phyloP scores from a whole-genome alignment of 139 green algal species.

The Coelastrella sp. region DNA sequence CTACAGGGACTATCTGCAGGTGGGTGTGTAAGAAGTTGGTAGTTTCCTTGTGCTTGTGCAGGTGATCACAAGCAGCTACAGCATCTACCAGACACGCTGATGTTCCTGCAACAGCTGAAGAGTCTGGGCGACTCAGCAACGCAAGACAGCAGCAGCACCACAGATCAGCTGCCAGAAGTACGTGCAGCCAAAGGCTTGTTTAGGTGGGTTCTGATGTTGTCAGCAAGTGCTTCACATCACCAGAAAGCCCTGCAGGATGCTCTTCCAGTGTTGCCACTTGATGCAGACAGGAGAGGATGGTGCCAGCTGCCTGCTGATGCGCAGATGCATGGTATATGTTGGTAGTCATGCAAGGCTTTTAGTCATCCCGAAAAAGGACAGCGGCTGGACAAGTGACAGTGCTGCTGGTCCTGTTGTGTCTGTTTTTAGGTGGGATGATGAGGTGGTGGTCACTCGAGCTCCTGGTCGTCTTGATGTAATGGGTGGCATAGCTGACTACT shows the following conservation, averaged over 20 bases:
- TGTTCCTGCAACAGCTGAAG: constrained; percentile 63
- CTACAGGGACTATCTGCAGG: background rate
- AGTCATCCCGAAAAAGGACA: background rate
- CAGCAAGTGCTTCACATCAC: background rate
- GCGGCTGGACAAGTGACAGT: background rate
- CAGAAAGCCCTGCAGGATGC: background rate
- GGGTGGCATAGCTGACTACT: constrained; percentile 89
- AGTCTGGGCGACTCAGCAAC: constrained; percentile 43
- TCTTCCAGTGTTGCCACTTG: background rate
- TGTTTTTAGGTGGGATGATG: constrained; percentile 30
- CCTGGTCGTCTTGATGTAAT: constrained; percentile 88
- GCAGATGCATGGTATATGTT: background rate
- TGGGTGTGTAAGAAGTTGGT: background rate
- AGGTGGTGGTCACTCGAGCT: constrained; percentile 75
- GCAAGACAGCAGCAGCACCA: background rate
- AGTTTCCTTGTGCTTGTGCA: background rate
- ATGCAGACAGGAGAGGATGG: too few species aligned
- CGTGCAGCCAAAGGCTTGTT: constrained; percentile 72
- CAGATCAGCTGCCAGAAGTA: constrained; percentile 58
- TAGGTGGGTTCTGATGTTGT: constrained; percentile 20
- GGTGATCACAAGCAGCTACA: constrained; percentile 27
- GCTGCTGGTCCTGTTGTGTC: background rate
- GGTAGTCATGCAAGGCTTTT: background rate
- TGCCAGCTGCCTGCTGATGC: too few species aligned
- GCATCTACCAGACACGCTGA: constrained; percentile 53